Evolutionary conservation across 306 rosid genomes (phyloP), one percentile per base, ranked within the genome.

Genomic region (Acacia confusa): DNA sequence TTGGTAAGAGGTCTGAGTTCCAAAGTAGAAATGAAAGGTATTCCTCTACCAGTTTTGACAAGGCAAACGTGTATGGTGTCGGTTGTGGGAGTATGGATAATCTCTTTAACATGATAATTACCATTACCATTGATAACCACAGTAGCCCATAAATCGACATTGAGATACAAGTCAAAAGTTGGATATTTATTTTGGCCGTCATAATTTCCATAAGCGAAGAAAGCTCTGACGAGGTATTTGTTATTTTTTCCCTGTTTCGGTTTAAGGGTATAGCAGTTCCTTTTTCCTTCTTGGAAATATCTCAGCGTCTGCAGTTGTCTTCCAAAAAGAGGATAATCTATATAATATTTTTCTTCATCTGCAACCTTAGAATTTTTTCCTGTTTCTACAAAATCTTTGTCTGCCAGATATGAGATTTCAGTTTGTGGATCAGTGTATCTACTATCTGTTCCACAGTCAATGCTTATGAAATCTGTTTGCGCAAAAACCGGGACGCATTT

Each of bases 241-340:
- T 5, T 68, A 44, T 85, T 70, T 67, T 41, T 78, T 3, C 82
- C 88, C 3, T 61, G 66, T 2, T 74, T 82, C 0, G 88, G 87
- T 4, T 58, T 83, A 10, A 88, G 58, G 67, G 68, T 78, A 68
- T 84, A 90, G 74, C 94, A 90, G 28, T 81, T 90, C 66, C 77
- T 86, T 16, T 7, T 32, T 43, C 86, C 89, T 0, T 72, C 20
- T 16, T 89, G 89, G 30, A 90, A 90, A 40, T 86, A 84, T 82
- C 94, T 85, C 9, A 87, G 40, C 1, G 50, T 79, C 22, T 30
- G 5, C 6, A 79, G 25, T 22, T 61, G 79, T 16, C 16, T 74
- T 47, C 68, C 78, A 55, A 53, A 32, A 20, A 1, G 3, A 10
- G 2, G 32, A 58, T 0, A 2, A 10, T 60, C 16, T 25, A 25